Percentiles rank a stretch among this genome's conserved stretches.
These are phyloP conservation scores for Aspergillus hortae DNA, from an alignment of 2,329 filamentous ascomycete genomes.

Conservation along the genomic window DNA sequence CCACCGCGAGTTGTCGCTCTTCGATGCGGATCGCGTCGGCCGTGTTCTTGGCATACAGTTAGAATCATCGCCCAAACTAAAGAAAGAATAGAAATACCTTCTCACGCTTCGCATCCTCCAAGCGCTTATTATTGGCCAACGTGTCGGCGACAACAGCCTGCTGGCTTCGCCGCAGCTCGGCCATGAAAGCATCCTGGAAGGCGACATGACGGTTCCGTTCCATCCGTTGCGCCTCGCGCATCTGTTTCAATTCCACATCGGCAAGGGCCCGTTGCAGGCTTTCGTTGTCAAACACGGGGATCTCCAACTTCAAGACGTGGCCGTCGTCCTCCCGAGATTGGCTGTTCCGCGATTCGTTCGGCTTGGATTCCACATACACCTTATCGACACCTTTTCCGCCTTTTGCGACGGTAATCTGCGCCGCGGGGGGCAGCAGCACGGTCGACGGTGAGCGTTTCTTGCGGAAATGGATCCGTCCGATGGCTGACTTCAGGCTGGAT, in stretches of 20 bases:
- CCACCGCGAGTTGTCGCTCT: conserved; percentile 42
- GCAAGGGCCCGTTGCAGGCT: conserved; percentile 32
- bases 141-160: conserved; percentile 27
- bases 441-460: conserved; percentile 30
- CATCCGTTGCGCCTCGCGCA: conserved; percentile 29
- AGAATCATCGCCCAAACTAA: not conserved
- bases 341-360: conserved; percentile 1
- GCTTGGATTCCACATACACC: conserved; percentile 27
- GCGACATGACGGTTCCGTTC: conserved; percentile 30
- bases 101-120: conserved; percentile 35
- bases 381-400: conserved; percentile 31
- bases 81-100: conserved; percentile 27
- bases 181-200: conserved; percentile 32
- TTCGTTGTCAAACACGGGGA: conserved; percentile 34
- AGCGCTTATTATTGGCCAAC: conserved; percentile 25
- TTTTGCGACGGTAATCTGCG: conserved; percentile 25
- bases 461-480: conserved; percentile 35
- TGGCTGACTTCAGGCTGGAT: conserved; percentile 31
- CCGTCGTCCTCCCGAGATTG: conserved; percentile 13
- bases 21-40: conserved; percentile 35
- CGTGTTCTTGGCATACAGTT: conserved; percentile 28
- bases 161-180: conserved; percentile 28
- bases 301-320: conserved; percentile 25
- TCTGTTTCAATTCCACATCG: conserved; percentile 26
- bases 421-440: conserved; percentile 24